Evolutionary conservation across 2,329 filamentous ascomycete species (phyloP).

Genomic region (Beauveria sp.): DNA sequence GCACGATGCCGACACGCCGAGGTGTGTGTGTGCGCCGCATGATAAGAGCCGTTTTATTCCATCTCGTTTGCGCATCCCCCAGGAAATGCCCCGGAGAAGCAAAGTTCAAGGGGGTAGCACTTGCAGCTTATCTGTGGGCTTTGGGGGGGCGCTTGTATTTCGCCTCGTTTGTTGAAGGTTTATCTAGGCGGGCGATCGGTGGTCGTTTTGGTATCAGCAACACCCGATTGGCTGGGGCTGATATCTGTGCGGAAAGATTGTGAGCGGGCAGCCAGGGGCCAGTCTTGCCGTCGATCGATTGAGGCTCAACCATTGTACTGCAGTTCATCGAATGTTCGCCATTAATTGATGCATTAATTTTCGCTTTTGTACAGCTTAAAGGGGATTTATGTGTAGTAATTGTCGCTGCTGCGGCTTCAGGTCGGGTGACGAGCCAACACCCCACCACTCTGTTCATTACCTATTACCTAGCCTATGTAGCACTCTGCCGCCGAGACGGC

Average conservation of each 20-base stretch:
- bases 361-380: too few relatives aligned
- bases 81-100: conserved; percentile 4
- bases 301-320: background rate
- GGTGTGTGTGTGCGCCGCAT: background rate
- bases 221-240: conserved; percentile 8
- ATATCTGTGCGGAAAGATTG: background rate
- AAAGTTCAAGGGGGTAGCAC: background rate
- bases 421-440: background rate
- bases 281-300: background rate
- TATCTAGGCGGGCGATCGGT: background rate
- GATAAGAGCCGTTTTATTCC: background rate
- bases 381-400: background rate
- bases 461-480: too few relatives aligned
- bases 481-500: background rate
- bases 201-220: conserved; percentile 5
- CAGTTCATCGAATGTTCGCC: too few relatives aligned
- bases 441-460: background rate
- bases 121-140: conserved; percentile 4
- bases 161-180: background rate
- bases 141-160: background rate
- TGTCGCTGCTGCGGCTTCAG: background rate
- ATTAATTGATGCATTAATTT: too few relatives aligned
- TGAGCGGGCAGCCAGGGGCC: background rate
- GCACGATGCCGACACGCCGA: background rate
- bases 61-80: background rate